Evolutionary conservation across 257 asterid genomes (phyloP).

Genomic region (Rhazya stricta): DNA sequence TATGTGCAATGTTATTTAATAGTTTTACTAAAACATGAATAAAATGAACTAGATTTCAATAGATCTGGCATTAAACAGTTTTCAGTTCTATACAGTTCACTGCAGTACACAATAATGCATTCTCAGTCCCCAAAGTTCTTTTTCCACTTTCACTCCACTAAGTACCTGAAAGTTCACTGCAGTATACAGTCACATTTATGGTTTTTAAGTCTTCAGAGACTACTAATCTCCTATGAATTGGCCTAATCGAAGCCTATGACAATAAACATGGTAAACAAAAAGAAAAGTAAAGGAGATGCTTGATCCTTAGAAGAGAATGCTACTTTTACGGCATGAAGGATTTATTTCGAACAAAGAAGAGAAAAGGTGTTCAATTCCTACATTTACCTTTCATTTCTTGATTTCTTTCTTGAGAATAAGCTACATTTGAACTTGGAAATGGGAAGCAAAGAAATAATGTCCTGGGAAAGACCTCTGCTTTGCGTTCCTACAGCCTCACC

Average conservation of each 20-base stretch:
- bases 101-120: too few relatives aligned
- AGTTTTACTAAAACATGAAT: not conserved
- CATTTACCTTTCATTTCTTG: constrained; percentile 50
- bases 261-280: not conserved
- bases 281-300: not conserved
- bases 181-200: not conserved
- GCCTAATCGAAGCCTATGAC: not conserved
- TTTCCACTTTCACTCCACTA: not conserved
- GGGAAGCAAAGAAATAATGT: constrained; percentile 69
- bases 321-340: constrained; percentile 2
- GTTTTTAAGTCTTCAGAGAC: not conserved
- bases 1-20: not conserved
- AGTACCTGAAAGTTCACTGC: not conserved
- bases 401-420: constrained; percentile 72
- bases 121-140: not conserved
- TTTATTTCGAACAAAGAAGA: not conserved
- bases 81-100: too few relatives aligned
- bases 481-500: constrained; percentile 89
- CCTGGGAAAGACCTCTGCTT: constrained; percentile 84
- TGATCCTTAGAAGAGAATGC: not conserved
- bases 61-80: not conserved
- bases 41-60: not conserved
- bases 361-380: not conserved
- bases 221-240: not conserved
- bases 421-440: constrained; percentile 78